Base-by-base conservation (phyloP, 1,139 yeast species). In the Tardiomyces blankii region DNA sequence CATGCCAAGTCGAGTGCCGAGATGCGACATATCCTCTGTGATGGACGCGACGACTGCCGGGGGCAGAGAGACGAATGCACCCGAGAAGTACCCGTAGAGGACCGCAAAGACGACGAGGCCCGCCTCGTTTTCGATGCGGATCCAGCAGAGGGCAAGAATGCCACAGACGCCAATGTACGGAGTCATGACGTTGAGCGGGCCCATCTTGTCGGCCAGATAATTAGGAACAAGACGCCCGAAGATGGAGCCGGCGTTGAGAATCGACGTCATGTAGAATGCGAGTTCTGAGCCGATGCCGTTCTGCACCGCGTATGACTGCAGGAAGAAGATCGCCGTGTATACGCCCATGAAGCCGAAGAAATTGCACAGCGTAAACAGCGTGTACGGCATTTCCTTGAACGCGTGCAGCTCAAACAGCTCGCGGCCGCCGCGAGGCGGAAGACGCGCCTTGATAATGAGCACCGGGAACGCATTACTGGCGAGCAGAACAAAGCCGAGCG, bases 171-270 rank as follows among this genome's bases (percentile, higher is more conserved):
- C 40, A 2, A 58, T 53, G 27, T 55, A 65, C 1, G 69, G 64
- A 7, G 67, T 54, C 3, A 72, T 51, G 9, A 70, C 58, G 43
- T 77, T 75, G 38, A 73, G 52, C 4, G 77, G 59, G 0, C 82
- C 82, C 40, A 63, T 48, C 25, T 55, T 58, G 55, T 76, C 80
- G 2, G 75, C 73, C 12, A 71, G 8, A 39, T 63, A 55, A 1
- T 78, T 78, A 1, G 78, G 73, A 0, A 70, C 16, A 1, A 79
- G 64, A 39, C 83, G 62, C 2, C 82, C 82, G 9, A 75, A 48
- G 32, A 72, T 64, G 6, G 75, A 66, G 55, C 67, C 64, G 2
- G 75, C 78, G 44, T 77, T 72, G 27, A 74, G 67, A 23, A 77
- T 67, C 1, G 82, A 68, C 13, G 77, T 70, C 43, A 58, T 51